Evolutionary conservation across 1,284 basidiomycete species (phyloP).

Genomic region (Ceratobasidium sp.): DNA sequence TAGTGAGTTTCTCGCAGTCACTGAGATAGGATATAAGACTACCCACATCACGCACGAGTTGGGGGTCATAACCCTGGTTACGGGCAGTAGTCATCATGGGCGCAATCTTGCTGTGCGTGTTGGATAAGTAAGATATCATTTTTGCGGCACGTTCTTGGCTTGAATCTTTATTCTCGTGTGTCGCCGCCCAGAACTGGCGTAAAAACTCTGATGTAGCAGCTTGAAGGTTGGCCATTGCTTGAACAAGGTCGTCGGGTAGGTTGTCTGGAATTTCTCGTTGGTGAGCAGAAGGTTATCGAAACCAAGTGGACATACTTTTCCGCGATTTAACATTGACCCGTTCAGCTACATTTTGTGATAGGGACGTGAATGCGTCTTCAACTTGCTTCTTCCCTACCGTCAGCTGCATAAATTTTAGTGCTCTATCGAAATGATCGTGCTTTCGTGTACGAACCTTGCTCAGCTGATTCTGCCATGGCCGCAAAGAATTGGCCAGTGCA

Average conservation of each 20-base stretch:
- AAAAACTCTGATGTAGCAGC: slow-evolving; percentile 94
- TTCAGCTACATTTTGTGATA: slow-evolving; percentile 80
- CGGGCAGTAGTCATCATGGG: slow-evolving; percentile 76
- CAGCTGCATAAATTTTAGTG: slow-evolving; percentile 59
- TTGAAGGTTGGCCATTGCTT: slow-evolving; percentile 88
- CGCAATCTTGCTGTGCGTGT: slow-evolving; percentile 83
- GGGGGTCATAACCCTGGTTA: slow-evolving; percentile 71
- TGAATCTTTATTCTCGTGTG: slow-evolving; percentile 69
- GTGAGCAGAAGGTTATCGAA: slow-evolving; percentile 30
- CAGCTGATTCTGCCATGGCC: slow-evolving; percentile 30
- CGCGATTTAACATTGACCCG: slow-evolving; percentile 73
- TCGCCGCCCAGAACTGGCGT: slow-evolving; percentile 93
- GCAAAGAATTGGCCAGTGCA: background rate
- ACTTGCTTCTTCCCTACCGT: slow-evolving; percentile 74
- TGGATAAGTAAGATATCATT: slow-evolving; percentile 84
- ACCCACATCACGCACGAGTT: slow-evolving; percentile 75
- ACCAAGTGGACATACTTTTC: slow-evolving; percentile 66
- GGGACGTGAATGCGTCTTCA: slow-evolving; percentile 74
- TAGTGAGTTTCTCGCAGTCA: slow-evolving; percentile 16
- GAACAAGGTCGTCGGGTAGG: slow-evolving; percentile 81
- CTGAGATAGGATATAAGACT: slow-evolving; percentile 11
- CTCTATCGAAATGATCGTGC: background rate
- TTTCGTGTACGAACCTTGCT: slow-evolving; percentile 10
- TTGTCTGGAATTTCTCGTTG: slow-evolving; percentile 65
- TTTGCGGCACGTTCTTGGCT: slow-evolving; percentile 75